These are phyloP conservation scores for Diaporthe capsici DNA, from an alignment of 2,329 filamentous ascomycete species.

Conservation along the genomic window DNA sequence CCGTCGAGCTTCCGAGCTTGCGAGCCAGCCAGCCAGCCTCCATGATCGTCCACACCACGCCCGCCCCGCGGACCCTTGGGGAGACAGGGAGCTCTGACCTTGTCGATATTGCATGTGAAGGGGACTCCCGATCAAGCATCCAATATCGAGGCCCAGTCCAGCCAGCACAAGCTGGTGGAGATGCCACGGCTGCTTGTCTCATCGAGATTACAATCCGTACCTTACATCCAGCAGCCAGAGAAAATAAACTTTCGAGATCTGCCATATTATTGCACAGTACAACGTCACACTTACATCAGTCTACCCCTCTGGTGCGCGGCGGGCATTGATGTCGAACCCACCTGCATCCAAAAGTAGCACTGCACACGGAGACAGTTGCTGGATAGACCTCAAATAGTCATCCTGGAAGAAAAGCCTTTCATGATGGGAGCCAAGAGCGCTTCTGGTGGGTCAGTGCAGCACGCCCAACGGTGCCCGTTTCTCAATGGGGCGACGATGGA, in stretches of 20 bases:
- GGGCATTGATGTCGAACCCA: slow-evolving; percentile 6
- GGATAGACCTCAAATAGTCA: background rate
- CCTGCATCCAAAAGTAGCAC: background rate
- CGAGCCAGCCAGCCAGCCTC: background rate
- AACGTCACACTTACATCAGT: slow-evolving; percentile 28
- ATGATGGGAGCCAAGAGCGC: background rate
- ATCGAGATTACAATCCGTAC: slow-evolving; percentile 15
- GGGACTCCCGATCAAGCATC: background rate
- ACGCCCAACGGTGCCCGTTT: background rate
- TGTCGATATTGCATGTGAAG: slow-evolving; percentile 8
- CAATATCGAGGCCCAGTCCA: background rate
- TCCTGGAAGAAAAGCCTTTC: background rate
- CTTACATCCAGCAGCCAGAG: slow-evolving; percentile 26
- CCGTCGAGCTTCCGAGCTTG: background rate
- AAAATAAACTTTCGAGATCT: slow-evolving; percentile 27
- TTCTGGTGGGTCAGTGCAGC: background rate
- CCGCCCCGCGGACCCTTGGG: background rate
- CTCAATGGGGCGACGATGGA: background rate
- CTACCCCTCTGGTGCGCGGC: background rate
- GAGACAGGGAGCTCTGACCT: background rate
- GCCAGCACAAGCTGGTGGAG: slow-evolving; percentile 13
- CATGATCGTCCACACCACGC: background rate
- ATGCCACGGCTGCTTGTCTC: slow-evolving; percentile 20
- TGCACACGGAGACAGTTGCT: background rate
- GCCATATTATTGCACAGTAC: background rate